phyloP scores from a whole-genome alignment of 345 rosid genomes.

The Populus deltoides region DNA sequence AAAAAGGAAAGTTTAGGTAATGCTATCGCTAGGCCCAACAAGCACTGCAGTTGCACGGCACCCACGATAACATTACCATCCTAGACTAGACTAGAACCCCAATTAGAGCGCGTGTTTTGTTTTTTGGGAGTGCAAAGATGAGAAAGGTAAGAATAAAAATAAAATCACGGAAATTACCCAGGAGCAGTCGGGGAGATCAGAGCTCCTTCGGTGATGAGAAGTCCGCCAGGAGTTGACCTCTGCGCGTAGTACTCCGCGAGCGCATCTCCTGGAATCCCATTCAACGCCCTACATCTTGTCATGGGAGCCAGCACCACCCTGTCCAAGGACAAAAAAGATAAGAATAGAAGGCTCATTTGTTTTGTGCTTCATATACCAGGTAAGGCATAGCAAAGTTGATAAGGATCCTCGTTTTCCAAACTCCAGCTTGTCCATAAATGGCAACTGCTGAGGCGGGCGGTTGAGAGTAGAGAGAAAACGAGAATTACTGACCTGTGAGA shows the following conservation, averaged over 20 bases:
- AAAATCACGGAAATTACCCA: constrained; percentile 47
- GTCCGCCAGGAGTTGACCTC: constrained; percentile 74
- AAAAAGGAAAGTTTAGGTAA: not conserved
- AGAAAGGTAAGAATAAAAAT: not conserved
- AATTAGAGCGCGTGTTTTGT: not conserved
- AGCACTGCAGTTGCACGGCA: not conserved
- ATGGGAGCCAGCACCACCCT: constrained; percentile 92
- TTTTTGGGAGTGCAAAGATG: too few relatives aligned
- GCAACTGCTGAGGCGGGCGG: not conserved
- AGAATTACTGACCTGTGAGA: constrained; percentile 60
- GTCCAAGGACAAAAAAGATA: not conserved
- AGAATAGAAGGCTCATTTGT: too few relatives aligned
- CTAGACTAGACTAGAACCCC: not conserved
- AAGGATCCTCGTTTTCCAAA: too few relatives aligned
- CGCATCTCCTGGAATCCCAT: constrained; percentile 65
- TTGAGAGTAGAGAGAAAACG: not conserved
- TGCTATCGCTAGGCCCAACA: not conserved
- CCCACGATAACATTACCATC: not conserved
- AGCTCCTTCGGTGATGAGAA: constrained; percentile 86
- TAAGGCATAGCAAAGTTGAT: too few relatives aligned
- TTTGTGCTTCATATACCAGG: too few relatives aligned
- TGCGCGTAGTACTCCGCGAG: constrained; percentile 73
- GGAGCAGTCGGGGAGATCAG: constrained; percentile 53
- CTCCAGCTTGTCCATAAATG: too few relatives aligned
- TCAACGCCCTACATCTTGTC: constrained; percentile 86